Conservation (phyloP, 129 eudicot species). For the Silybum marianum region DNA sequence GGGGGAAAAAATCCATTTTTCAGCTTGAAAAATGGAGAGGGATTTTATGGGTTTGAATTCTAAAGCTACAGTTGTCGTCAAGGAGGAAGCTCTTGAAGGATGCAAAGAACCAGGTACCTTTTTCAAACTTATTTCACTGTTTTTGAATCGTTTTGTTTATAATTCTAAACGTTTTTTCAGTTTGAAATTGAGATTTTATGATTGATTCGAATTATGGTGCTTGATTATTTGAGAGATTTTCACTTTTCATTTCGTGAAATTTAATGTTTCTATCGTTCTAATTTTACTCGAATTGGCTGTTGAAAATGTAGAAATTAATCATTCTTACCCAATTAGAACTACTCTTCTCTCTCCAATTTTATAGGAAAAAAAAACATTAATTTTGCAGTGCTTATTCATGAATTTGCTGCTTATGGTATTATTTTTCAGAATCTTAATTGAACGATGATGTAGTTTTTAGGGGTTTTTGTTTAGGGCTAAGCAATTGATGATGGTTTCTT, state of each 20-base stretch:
- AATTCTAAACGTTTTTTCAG: not conserved
- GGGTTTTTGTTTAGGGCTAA: not conserved
- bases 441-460: not conserved
- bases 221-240: not conserved
- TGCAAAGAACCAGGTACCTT: conserved; percentile 46
- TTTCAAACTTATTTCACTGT: not conserved
- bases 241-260: not conserved
- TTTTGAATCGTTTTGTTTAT: not conserved
- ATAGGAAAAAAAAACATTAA: not conserved
- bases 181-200: not conserved
- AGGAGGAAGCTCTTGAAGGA: conserved; percentile 44
- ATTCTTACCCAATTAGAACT: not conserved
- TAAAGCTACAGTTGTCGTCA: conserved; percentile 38
- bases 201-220: not conserved
- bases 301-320: not conserved
- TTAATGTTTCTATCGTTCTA: not conserved
- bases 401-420: too few relatives aligned
- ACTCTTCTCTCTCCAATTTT: not conserved
- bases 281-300: not conserved
- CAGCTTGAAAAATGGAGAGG: conserved; percentile 48
- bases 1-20: not conserved
- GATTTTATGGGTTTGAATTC: conserved; percentile 60
- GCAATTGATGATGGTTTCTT: conserved; percentile 2
- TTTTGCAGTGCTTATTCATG: not conserved
- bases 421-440: not conserved